These are phyloP conservation scores for Penicillium sp. DNA, from an alignment of 2,329 filamentous ascomycete species.

Conservation along the genomic window DNA sequence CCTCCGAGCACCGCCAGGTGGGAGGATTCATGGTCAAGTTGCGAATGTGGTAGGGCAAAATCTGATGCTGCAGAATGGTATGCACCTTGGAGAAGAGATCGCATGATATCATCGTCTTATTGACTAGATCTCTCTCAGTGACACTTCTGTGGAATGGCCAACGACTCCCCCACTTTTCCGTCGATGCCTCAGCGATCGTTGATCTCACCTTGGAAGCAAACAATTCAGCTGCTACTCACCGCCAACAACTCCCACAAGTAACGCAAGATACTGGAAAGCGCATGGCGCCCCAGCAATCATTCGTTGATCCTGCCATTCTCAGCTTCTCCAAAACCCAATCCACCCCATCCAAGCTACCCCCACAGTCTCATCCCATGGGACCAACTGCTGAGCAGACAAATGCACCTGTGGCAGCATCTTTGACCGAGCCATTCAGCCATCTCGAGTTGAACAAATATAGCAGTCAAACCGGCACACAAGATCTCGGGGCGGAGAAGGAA, in stretches of 20 bases:
- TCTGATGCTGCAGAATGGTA: slow-evolving; percentile 67
- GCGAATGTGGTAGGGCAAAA: slow-evolving; percentile 63
- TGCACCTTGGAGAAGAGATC: slow-evolving; percentile 15
- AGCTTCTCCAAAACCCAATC: slow-evolving; percentile 50
- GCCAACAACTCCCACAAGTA: slow-evolving; percentile 14
- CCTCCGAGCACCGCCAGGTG: slow-evolving; percentile 59
- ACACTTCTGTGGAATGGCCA: slow-evolving; percentile 48
- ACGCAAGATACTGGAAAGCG: slow-evolving; percentile 8
- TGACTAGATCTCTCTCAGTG: slow-evolving; percentile 38
- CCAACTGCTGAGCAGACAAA: slow-evolving; percentile 14
- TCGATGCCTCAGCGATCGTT: slow-evolving; percentile 54
- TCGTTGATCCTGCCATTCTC: slow-evolving; percentile 78
- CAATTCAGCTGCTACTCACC: slow-evolving; percentile 15
- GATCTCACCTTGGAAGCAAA: slow-evolving; percentile 44
- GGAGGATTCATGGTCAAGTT: slow-evolving; percentile 64
- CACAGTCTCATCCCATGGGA: slow-evolving; percentile 22
- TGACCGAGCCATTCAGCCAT: slow-evolving; percentile 45
- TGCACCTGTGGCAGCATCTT: slow-evolving; percentile 30
- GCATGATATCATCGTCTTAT: background rate
- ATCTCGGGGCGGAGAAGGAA: slow-evolving; percentile 12
- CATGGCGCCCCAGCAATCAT: slow-evolving; percentile 43
- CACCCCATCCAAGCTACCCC: slow-evolving; percentile 9
- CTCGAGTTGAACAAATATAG: slow-evolving; percentile 32
- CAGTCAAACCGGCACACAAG: slow-evolving; percentile 12
- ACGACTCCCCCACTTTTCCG: slow-evolving; percentile 48